phyloP scores from a whole-genome alignment of 495 filamentous ascomycete species.

The Penicillium pancosmium region DNA sequence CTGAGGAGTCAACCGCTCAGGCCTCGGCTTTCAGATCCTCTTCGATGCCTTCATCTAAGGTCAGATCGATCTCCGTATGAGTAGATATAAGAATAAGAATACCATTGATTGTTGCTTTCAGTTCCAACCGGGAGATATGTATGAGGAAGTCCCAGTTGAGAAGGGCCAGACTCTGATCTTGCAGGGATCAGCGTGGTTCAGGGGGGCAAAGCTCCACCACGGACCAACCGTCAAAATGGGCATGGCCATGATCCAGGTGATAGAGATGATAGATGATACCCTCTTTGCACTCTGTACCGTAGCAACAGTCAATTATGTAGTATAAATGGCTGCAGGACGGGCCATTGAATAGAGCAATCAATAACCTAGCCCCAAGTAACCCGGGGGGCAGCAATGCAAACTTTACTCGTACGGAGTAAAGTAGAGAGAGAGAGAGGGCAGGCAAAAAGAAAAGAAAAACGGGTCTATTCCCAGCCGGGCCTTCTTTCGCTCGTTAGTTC shows the following conservation, averaged over 20 bases:
- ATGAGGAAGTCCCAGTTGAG: not conserved
- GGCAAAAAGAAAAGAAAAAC: conserved; percentile 2
- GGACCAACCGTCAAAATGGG: not conserved
- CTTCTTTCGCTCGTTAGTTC: conserved; percentile 1
- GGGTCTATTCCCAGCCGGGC: conserved; percentile 7
- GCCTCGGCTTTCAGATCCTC: conserved; percentile 4
- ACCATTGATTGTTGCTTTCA: not conserved
- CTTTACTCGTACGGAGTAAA: not conserved
- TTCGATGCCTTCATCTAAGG: not conserved
- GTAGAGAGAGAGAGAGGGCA: too few relatives aligned
- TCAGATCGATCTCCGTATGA: conserved; percentile 3
- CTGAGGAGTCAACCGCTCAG: conserved; percentile 20
- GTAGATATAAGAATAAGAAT: not conserved
- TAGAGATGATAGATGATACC: too few relatives aligned
- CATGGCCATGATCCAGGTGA: too few relatives aligned
- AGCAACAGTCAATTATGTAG: too few relatives aligned
- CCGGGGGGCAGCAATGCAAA: too few relatives aligned
- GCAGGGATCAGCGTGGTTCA: conserved; percentile 13
- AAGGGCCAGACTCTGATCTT: conserved; percentile 4
- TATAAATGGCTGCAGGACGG: too few relatives aligned
- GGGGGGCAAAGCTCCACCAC: conserved; percentile 12
- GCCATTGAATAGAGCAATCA: too few relatives aligned
- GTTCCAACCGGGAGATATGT: too few relatives aligned
- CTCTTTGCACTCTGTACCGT: too few relatives aligned
- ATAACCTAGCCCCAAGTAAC: not conserved